These are phyloP conservation scores for Ophiostoma montium DNA, from an alignment of 2,329 filamentous ascomycete genomes.

Conservation along the genomic window DNA sequence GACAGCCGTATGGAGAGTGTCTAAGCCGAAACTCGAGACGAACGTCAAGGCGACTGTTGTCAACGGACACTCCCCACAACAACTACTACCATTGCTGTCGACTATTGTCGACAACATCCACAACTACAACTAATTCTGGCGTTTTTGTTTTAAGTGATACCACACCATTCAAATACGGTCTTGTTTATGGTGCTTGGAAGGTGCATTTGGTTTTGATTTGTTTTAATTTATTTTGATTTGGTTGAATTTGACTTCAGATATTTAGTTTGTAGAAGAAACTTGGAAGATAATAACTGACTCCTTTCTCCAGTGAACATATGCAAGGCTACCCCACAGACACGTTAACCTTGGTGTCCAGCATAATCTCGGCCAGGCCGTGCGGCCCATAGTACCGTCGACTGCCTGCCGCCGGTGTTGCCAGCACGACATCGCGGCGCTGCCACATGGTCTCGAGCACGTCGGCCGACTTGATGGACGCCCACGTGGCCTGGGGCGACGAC, in stretches of 20 bases:
- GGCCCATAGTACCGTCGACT: slow-evolving; percentile 7
- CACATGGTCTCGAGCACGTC: slow-evolving; percentile 12
- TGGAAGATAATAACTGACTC: too few relatives aligned
- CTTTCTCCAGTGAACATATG: too few relatives aligned
- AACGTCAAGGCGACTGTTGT: not conserved
- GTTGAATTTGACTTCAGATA: too few relatives aligned
- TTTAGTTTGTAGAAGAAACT: too few relatives aligned
- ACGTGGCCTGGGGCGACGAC: slow-evolving; percentile 6
- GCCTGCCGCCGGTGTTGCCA: not conserved
- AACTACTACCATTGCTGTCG: not conserved
- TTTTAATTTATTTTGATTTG: not conserved
- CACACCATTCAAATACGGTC: not conserved
- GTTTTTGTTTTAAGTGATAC: not conserved
- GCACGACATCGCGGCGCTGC: slow-evolving; percentile 2
- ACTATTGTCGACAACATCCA: not conserved
- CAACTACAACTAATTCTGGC: not conserved
- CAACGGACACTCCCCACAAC: not conserved
- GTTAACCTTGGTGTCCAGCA: slow-evolving; percentile 6
- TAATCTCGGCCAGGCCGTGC: slow-evolving; percentile 7
- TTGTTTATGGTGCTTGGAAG: not conserved
- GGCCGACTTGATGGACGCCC: slow-evolving; percentile 9
- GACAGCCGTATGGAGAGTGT: slow-evolving; percentile 9
- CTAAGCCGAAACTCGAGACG: not conserved
- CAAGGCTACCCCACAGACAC: slow-evolving; percentile 4
- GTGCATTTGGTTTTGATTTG: not conserved